These are phyloP conservation scores for Histomonas meleagridis DNA, from an alignment of 208 protist genomes.

Conservation along the genomic window DNA sequence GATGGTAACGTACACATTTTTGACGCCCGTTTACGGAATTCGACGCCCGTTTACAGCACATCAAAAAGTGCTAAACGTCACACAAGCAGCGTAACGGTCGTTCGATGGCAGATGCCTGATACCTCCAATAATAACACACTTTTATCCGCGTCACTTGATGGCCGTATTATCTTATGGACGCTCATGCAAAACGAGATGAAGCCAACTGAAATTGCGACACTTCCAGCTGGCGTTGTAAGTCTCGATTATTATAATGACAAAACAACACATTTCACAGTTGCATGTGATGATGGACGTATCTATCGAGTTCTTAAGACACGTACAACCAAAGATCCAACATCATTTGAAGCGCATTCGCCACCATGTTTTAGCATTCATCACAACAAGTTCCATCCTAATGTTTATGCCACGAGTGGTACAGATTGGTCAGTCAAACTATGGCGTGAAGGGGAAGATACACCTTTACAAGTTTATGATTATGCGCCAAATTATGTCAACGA, in stretches of 20 bases:
- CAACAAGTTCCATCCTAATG: constrained; percentile 14
- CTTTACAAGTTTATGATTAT: constrained; percentile 3
- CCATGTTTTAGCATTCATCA: not conserved
- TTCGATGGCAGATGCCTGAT: not conserved
- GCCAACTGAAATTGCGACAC: not conserved
- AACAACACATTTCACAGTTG: constrained; percentile 1
- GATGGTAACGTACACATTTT: constrained; percentile 11
- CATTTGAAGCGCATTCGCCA: not conserved
- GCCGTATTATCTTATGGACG: not conserved
- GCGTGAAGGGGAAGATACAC: not conserved
- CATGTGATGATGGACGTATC: not conserved
- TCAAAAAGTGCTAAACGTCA: not conserved
- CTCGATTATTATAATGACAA: constrained; percentile 26
- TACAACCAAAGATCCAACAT: not conserved
- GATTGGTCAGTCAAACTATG: not conserved
- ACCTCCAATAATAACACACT: not conserved
- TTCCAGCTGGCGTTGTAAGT: not conserved
- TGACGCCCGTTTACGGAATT: not conserved
- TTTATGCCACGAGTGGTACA: not conserved
- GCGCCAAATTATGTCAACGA: not conserved
- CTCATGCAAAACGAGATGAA: constrained; percentile 14
- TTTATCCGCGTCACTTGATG: not conserved
- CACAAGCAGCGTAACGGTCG: not conserved
- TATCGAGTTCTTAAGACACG: not conserved
- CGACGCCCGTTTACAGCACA: not conserved